Base-by-base conservation (phyloP, 345 rosid genomes). In the Aquilaria yunnanensis region DNA sequence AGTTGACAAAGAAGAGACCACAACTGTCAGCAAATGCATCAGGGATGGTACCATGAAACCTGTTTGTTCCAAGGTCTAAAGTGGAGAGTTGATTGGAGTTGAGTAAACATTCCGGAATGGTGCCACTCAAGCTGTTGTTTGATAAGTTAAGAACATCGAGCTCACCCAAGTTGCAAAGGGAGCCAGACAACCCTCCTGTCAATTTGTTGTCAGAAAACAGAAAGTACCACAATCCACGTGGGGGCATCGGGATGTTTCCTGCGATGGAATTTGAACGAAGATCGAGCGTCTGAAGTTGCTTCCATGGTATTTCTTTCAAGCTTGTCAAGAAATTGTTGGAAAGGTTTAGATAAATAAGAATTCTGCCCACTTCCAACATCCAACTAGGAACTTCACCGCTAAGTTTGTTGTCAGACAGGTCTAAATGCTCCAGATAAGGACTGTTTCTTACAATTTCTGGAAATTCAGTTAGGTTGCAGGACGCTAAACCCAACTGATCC, bases 101-200 rank as follows among this genome's bases (percentile, higher is more conserved):
- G 16, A 59, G 60, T 50, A 64, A 54, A 64, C 59, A 69, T 2
- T 34, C 14, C 32, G 63, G 75, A 51, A 62, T 70, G 48, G 1
- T 60, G 3, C 80, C 77, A 11, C 6, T 32, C 29, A 79, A 74
- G 30, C 61, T 69, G 54, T 75, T 82, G 16, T 66, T 13, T 8
- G 63, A 64, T n/a, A 69, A 47, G 4, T 10, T 2, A 32, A 56
- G 61, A 16, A 2, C 0, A 11, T 11, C 0, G 10, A 74, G 55
- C 9, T 6, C 0, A 14, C 33, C 60, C 2, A 30, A 10, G 14
- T 55, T 56, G 65, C 82, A 82, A 2, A 75, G 12, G 3, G 14
- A 45, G 32, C 47, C 23, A 0, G 74, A 52, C 3, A 77, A 47
- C 55, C 58, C 65, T 16, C 73, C 74, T 0, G 23, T 30, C 11